Percentiles rank a stretch among this genome's conserved stretches.
Conservation (phyloP, 768 basidiomycete genomes). For the Cytidiella melzeri region DNA sequence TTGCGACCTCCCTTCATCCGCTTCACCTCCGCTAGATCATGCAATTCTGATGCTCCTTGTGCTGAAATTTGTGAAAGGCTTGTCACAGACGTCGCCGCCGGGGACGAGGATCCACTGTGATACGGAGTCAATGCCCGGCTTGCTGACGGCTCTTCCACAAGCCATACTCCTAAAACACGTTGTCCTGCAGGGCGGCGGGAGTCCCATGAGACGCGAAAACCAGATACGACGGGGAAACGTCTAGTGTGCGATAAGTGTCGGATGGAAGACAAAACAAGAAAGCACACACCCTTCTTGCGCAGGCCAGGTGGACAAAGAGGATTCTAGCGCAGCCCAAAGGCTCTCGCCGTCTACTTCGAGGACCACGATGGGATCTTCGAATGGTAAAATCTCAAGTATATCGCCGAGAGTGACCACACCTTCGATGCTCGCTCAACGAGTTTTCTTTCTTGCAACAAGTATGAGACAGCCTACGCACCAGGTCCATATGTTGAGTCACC, state of each 20-base stretch:
- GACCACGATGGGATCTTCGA: slow-evolving; percentile 80
- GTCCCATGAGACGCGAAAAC: slow-evolving; percentile 83
- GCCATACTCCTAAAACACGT: slow-evolving; percentile 70
- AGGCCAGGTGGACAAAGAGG: slow-evolving; percentile 70
- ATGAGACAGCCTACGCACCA: slow-evolving; percentile 34
- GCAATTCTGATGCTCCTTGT: slow-evolving; percentile 15
- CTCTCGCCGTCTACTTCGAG: slow-evolving; percentile 72
- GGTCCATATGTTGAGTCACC: slow-evolving; percentile 84
- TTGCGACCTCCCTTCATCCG: slow-evolving; percentile 44
- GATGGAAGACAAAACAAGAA: not conserved
- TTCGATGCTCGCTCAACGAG: slow-evolving; percentile 23
- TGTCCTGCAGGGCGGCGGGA: slow-evolving; percentile 64
- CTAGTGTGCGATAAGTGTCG: slow-evolving; percentile 31
- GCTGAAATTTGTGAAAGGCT: slow-evolving; percentile 14
- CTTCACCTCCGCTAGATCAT: slow-evolving; percentile 48
- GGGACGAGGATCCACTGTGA: slow-evolving; percentile 16
- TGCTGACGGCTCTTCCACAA: slow-evolving; percentile 31
- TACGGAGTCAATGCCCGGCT: slow-evolving; percentile 16
- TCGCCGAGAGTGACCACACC: slow-evolving; percentile 79
- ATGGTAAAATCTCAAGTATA: slow-evolving; percentile 84
- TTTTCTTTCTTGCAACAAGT: not conserved
- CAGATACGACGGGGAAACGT: slow-evolving; percentile 85
- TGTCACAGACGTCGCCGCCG: slow-evolving; percentile 15
- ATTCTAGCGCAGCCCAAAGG: slow-evolving; percentile 78
- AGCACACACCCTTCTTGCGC: slow-evolving; percentile 77